Conservation (phyloP, 2,329 filamentous ascomycete genomes). For the Fusarium abutilonis region DNA sequence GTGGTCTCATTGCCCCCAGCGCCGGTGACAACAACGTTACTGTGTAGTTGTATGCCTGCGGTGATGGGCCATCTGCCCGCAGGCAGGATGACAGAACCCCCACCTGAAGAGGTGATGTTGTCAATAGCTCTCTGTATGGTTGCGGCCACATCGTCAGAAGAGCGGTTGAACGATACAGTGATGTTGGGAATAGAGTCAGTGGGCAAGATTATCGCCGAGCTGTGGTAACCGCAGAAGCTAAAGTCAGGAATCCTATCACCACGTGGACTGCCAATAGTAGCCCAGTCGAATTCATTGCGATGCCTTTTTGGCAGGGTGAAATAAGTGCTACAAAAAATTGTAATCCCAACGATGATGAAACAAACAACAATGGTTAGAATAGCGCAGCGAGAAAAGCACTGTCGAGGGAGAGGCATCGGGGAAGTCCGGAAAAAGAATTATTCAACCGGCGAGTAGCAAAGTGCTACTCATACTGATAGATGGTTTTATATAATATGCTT, state of each 20-base stretch:
- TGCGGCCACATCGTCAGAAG: conserved; percentile 8
- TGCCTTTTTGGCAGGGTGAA: conserved; percentile 6
- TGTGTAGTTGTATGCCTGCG: conserved; percentile 19
- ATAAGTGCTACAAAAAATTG: conserved; percentile 12
- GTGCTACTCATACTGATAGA: not conserved
- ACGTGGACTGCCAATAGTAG: conserved; percentile 4
- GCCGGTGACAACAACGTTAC: conserved; percentile 9
- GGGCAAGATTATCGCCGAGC: conserved; percentile 29
- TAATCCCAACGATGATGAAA: not conserved
- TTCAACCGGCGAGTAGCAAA: not conserved
- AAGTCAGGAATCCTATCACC: conserved; percentile 39
- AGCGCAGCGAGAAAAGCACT: conserved; percentile 12
- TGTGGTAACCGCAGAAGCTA: conserved; percentile 37
- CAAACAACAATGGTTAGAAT: conserved; percentile 7
- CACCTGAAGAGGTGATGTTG: conserved; percentile 7
- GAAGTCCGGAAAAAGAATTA: not conserved
- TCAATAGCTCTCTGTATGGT: conserved; percentile 36
- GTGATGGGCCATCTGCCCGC: conserved; percentile 24
- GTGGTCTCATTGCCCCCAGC: not conserved
- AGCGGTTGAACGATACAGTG: not conserved
- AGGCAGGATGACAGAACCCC: conserved; percentile 25
- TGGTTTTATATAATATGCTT: conserved; percentile 10
- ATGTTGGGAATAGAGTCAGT: not conserved
- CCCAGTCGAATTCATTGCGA: conserved; percentile 29
- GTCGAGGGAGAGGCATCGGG: conserved; percentile 18